Base-by-base conservation (phyloP, 257 asterid species). In the Lavandula angustifolia region DNA sequence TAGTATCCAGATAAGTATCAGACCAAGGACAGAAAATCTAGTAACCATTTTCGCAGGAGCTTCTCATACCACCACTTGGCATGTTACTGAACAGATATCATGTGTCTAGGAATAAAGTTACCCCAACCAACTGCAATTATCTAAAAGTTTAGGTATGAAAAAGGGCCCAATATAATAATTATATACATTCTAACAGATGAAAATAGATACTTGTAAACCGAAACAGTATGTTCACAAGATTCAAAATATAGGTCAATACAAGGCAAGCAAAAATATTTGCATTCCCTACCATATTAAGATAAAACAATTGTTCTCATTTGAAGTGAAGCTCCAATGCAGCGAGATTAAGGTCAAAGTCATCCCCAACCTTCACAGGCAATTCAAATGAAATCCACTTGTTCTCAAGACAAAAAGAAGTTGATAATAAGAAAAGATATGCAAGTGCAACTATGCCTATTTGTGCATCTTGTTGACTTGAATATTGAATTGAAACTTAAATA, bases 311-410 rank as follows among this genome's bases (percentile, higher is more conserved):
- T 81, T 69, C 85, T 83, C 88, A 91, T 80, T 81, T 75, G 79
- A 74, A 84, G 75, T 80, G 95, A 79, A 76, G 98, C 95, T 89
- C 95, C 98, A 79, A 88, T 62, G 94, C 95, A 88, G 95, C 86
- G 75, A 88, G 91, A 85, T 83, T 85, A 78, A 80, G 88, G 80
- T 82, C 91, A 90, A 82, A 81, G 81, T 79, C 87, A 77, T 91
- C 91, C 91, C 73, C 95, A 84, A 85, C 97, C 96, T 87, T 90
- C 96, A 88, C 74, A 85, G 85, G 85, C 85, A 79, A 75, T 75
- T 71, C 55, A 86, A 86, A 87, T 80, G 83, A 83, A 86, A 84
- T 76, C 87, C 87, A 76, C 79, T 78, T 81, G 87, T 82, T 89
- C 82, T 84, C 85, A 84, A 79, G 79, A 86, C 75, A 80, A 74